A percentile compares a stretch with the other conserved stretches of the same genome.
Evolutionary conservation across 495 filamentous ascomycete genomes (phyloP).

Genomic region (Aspergillus olivimuriae): DNA sequence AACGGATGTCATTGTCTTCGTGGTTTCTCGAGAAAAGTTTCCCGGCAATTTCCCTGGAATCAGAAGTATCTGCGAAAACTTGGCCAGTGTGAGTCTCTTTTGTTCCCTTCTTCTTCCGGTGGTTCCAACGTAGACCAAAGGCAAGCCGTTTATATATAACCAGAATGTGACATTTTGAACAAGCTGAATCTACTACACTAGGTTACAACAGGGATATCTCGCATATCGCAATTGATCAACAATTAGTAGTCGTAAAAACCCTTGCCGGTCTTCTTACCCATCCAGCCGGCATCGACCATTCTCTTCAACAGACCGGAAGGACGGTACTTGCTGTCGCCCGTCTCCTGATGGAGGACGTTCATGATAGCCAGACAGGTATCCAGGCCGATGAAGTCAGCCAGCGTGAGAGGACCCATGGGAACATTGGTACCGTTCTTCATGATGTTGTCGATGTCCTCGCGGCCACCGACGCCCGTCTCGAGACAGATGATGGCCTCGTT

Average conservation of each 20-base stretch:
- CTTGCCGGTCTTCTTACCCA: conserved; percentile 95
- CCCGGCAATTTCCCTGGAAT: not conserved
- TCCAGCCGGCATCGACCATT: conserved; percentile 98
- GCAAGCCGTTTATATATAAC: no score
- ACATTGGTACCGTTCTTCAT: conserved; percentile 99
- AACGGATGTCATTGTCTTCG: no score
- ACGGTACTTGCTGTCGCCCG: conserved; percentile 90
- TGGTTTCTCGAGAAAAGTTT: no score
- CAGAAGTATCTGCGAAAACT: not conserved
- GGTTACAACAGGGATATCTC: not conserved
- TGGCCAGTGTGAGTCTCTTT: no score
- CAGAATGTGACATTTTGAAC: no score
- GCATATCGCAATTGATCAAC: conserved; percentile 12
- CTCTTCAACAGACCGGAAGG: conserved; percentile 78
- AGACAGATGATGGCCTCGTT: conserved; percentile 97
- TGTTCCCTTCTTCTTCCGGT: no score
- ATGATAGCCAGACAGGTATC: conserved; percentile 97
- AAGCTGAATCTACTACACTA: no score
- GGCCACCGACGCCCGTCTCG: conserved; percentile 81
- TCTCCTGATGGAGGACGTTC: conserved; percentile 89
- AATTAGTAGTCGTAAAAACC: conserved; percentile 84
- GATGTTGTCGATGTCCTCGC: conserved; percentile 89
- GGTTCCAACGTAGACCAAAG: no score
- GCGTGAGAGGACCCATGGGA: conserved; percentile 89
- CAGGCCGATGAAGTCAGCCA: conserved; percentile 96